A percentile compares a stretch with the other conserved stretches of the same genome.
Conservation (phyloP, 1,284 basidiomycete species). For the Agroathelia rolfsii region DNA sequence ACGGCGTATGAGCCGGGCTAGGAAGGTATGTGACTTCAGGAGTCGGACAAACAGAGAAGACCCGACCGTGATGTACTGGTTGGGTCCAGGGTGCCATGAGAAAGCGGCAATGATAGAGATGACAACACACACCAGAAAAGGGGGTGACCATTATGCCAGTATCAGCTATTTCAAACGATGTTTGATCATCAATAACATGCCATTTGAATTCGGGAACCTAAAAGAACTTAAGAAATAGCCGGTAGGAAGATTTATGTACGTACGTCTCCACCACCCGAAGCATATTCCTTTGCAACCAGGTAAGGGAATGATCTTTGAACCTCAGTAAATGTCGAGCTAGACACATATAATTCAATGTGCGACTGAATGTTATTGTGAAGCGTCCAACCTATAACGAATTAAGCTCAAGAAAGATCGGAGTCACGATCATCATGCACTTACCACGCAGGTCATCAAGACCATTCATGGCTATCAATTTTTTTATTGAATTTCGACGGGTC, state of each 20-base stretch:
- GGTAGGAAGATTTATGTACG: slow-evolving; percentile 15
- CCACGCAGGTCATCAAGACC: slow-evolving; percentile 76
- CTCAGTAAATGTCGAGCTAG: slow-evolving; percentile 51
- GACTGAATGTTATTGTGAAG: slow-evolving; percentile 53
- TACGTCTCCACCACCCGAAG: slow-evolving; percentile 73
- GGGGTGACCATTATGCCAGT: slow-evolving; percentile 58
- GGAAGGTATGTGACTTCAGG: too few species aligned
- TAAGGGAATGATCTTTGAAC: slow-evolving; percentile 69
- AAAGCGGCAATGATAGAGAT: background rate
- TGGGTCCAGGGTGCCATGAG: slow-evolving; percentile 2
- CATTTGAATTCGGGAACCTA: slow-evolving; percentile 72
- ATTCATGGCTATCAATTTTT: slow-evolving; percentile 52
- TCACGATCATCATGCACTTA: slow-evolving; percentile 19
- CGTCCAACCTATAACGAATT: slow-evolving; percentile 54
- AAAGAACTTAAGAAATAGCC: slow-evolving; percentile 7
- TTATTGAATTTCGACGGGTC: slow-evolving; percentile 9
- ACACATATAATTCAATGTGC: slow-evolving; percentile 66
- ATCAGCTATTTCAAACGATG: slow-evolving; percentile 53
- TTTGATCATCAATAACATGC: slow-evolving; percentile 62
- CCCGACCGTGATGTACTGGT: slow-evolving; percentile 56
- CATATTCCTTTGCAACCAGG: slow-evolving; percentile 62
- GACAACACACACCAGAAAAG: slow-evolving; percentile 40
- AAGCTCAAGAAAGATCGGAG: slow-evolving; percentile 8
- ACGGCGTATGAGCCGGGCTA: too few species aligned
- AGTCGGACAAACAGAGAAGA: too few species aligned